Evolutionary conservation across 208 protist species (phyloP).

Genomic region (Phytomonas sp.): DNA sequence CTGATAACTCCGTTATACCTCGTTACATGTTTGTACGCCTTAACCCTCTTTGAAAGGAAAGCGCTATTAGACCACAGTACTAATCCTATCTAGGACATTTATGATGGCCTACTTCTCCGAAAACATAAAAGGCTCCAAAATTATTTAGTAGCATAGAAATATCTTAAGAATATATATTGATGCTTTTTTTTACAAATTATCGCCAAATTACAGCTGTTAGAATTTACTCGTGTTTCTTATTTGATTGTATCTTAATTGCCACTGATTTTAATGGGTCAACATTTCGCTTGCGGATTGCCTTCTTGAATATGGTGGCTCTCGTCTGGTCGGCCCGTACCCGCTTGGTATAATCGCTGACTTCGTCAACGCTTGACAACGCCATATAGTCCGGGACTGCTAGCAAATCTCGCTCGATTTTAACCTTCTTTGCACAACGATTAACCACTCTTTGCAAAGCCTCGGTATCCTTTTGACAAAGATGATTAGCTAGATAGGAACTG

Average conservation of each 20-base stretch:
- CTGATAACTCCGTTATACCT: neutral
- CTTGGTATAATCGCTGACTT: constrained; percentile 55
- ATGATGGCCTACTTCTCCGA: neutral
- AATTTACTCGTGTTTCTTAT: constrained; percentile 27
- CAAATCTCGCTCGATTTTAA: constrained; percentile 79
- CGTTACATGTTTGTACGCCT: neutral
- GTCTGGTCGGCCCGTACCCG: constrained; percentile 60
- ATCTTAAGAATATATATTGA: neutral
- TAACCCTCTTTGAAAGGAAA: neutral
- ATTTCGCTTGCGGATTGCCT: constrained; percentile 21
- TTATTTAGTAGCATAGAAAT: neutral
- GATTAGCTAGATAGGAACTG: constrained; percentile 84
- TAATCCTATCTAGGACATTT: neutral
- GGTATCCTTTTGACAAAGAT: constrained; percentile 86
- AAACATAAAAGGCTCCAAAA: neutral
- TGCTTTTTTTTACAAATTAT: constrained; percentile 2
- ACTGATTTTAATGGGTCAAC: constrained; percentile 58
- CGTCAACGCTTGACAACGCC: constrained; percentile 53
- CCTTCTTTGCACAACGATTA: constrained; percentile 57
- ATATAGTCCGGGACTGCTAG: constrained; percentile 89
- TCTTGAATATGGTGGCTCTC: constrained; percentile 25
- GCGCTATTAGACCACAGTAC: neutral
- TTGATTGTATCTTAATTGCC: constrained; percentile 38
- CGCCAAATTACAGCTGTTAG: neutral
- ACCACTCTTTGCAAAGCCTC: constrained; percentile 81